A percentile compares a stretch with the other conserved stretches of the same genome.
Evolutionary conservation across 208 protist genomes (phyloP).

Genomic region (Strigomonas culicis): DNA sequence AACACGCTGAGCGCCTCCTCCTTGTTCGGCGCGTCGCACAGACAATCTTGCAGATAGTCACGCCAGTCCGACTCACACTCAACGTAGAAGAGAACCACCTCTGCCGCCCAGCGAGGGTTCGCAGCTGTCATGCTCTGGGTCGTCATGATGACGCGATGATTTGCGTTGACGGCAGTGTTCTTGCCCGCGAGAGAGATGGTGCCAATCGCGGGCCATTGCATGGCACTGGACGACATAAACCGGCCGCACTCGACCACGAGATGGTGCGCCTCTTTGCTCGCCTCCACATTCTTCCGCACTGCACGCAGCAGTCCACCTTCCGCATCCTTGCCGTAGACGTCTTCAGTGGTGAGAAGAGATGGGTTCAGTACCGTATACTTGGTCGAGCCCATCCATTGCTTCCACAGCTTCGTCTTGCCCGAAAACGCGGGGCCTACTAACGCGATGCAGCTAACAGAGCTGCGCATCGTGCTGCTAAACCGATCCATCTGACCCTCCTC

Average conservation of each 20-base stretch:
- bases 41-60: constrained; percentile 26
- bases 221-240: not conserved
- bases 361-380: constrained; percentile 47
- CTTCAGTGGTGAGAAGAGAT: constrained; percentile 44
- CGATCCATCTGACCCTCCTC: constrained; percentile 21
- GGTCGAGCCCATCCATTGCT: constrained; percentile 38
- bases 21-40: constrained; percentile 21
- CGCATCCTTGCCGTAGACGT: constrained; percentile 59
- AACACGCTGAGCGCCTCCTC: constrained; percentile 33
- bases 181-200: not conserved
- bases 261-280: constrained; percentile 18
- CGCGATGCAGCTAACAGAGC: constrained; percentile 46
- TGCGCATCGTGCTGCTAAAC: constrained; percentile 48
- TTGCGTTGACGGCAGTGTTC: not conserved
- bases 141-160: constrained; percentile 32
- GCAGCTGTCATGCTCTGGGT: constrained; percentile 21
- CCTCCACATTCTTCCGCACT: constrained; percentile 24
- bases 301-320: constrained; percentile 36
- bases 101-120: constrained; percentile 31
- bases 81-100: constrained; percentile 48
- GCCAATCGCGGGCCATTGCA: not conserved
- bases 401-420: constrained; percentile 71
- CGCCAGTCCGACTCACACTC: constrained; percentile 33
- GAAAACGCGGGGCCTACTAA: constrained; percentile 65
- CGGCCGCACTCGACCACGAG: constrained; percentile 45